These are phyloP conservation scores for Talaromyces marneffei DNA, from an alignment of 2,329 filamentous ascomycete species.

Conservation along the genomic window DNA sequence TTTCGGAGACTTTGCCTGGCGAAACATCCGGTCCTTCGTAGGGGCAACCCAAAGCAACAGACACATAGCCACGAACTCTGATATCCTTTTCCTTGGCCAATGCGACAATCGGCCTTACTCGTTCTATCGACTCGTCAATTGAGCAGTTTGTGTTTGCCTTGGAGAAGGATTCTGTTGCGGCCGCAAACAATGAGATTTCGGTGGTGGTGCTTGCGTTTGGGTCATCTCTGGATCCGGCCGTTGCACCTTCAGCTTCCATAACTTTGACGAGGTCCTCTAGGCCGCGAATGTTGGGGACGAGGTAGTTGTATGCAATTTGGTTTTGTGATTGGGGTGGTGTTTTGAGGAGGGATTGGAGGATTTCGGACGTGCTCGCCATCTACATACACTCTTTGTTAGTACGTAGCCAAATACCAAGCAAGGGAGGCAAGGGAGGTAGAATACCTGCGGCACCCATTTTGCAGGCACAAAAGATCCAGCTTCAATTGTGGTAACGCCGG, in stretches of 20 bases:
- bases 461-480: constrained; percentile 50
- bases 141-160: constrained; percentile 62
- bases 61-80: constrained; percentile 59
- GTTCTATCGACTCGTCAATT: constrained; percentile 55
- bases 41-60: constrained; percentile 58
- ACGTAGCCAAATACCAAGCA: neutral
- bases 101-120: constrained; percentile 54
- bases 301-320: constrained; percentile 59
- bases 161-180: constrained; percentile 60
- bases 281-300: constrained; percentile 59
- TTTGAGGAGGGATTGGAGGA: constrained; percentile 51
- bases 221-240: constrained; percentile 26
- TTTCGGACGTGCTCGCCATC: constrained; percentile 61
- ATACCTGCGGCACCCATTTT: constrained; percentile 51
- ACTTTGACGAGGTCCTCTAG: constrained; percentile 54
- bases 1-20: constrained; percentile 55
- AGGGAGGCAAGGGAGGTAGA: no score
- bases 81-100: constrained; percentile 52
- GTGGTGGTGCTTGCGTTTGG: constrained; percentile 34
- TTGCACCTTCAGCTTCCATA: constrained; percentile 40
- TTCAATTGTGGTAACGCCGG: constrained; percentile 47
- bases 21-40: constrained; percentile 60
- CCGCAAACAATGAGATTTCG: constrained; percentile 60
- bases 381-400: constrained; percentile 22
- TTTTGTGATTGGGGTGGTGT: constrained; percentile 46